Conservation (phyloP, 2,329 filamentous ascomycete species). For the Tetracladium maxilliforme region DNA sequence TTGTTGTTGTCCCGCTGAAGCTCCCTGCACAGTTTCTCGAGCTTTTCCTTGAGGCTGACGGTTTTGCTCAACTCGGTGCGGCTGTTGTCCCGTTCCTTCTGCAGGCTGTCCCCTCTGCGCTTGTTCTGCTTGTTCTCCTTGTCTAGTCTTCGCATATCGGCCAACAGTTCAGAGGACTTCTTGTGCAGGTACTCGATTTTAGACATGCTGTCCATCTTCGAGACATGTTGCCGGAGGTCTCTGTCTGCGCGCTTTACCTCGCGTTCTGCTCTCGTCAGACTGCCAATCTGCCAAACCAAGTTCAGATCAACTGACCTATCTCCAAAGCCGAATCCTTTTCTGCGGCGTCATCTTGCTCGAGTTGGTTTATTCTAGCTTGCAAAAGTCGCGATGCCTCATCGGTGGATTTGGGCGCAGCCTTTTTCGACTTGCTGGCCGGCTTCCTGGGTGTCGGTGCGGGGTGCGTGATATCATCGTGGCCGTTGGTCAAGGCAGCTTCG, state of each 20-base stretch:
- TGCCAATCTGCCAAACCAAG: conserved; percentile 7
- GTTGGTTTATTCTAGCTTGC: conserved; percentile 83
- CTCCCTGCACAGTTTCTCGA: conserved; percentile 91
- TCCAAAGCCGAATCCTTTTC: conserved; percentile 93
- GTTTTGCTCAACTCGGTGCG: conserved; percentile 84
- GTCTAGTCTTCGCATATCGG: conserved; percentile 91
- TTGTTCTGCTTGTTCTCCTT: conserved; percentile 92
- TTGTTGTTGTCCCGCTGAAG: conserved; percentile 96
- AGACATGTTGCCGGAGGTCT: conserved; percentile 76
- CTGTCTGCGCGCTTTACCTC: conserved; percentile 90
- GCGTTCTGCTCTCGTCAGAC: too few relatives aligned
- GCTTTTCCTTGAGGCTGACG: conserved; percentile 80
- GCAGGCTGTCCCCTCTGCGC: conserved; percentile 82
- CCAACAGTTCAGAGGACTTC: conserved; percentile 79
- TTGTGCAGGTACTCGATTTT: conserved; percentile 85
- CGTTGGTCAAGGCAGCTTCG: conserved; percentile 14
- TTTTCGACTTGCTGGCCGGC: conserved; percentile 59
- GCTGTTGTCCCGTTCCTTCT: conserved; percentile 90
- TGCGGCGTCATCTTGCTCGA: conserved; percentile 84
- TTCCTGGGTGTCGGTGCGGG: conserved; percentile 28
- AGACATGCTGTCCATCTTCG: conserved; percentile 82
- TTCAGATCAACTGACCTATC: conserved; percentile 68
- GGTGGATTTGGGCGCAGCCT: conserved; percentile 56
- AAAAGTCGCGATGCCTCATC: conserved; percentile 85
- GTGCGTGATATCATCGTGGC: conserved; percentile 22